Base-by-base conservation (phyloP, 768 basidiomycete genomes). In the Tricholomella constricta region DNA sequence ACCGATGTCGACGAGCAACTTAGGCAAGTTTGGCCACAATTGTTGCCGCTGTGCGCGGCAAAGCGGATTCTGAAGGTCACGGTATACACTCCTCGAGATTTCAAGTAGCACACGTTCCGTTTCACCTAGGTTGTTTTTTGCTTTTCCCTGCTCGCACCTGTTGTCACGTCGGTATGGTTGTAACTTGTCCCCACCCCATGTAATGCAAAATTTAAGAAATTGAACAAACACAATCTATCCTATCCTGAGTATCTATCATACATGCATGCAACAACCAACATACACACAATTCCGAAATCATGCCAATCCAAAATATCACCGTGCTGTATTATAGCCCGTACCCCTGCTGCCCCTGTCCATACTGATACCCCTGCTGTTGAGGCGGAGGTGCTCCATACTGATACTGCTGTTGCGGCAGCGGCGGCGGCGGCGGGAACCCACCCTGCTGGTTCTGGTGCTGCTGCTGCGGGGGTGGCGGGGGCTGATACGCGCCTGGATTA, bases 391-490 rank as follows among this genome's bases (percentile, higher is more conserved):
- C 15, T 7, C 52, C 52, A 48, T 55, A 51, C 32, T 53, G 51
- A 52, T 53, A 52, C 4, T 55, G 59, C 31, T 61, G 62, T 25
- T 57, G 61, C 31, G 56, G 65, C 29, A 58, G 64, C 27, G 63
- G 64, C 8, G 64, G 63, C 7, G 62, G 64, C 25, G 56, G 63
- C 12, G 59, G 55, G 26, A 57, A 57, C 4, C 58, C 52, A 8
- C 60, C 56, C 34, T 57, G 56, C 45, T 54, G 49, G 14, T 53
- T 31, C 26, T 48, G 45, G 19, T 55, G 45, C 36, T 52, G 56
- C 23, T 47, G 54, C 6, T 44, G 54, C 6, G 42, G 48, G 7
- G 26, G 48, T 5, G 49, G 14, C 23, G 49, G 44, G 12, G 31
- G 40, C 22, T 45, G 44, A 23, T 55, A 58, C 35, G 31, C 31